Percentiles rank a stretch among this genome's conserved stretches.
Conservation (phyloP, 163 green algal species). For the Dunaliella salina region DNA sequence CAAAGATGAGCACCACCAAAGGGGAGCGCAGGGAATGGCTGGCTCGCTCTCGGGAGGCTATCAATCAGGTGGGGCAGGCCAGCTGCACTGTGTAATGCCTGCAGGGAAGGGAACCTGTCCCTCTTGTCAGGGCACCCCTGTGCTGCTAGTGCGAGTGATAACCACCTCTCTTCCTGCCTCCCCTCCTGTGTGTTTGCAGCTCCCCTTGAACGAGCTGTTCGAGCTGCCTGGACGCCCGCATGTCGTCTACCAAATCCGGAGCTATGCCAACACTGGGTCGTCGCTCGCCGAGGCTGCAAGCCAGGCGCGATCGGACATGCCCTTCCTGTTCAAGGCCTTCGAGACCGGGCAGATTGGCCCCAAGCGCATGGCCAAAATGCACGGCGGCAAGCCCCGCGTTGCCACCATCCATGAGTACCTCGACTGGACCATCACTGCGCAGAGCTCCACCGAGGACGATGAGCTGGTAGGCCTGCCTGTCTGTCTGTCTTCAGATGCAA, state of each 20-base stretch:
- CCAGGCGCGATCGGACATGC: constrained; percentile 58
- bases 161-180: too few species aligned
- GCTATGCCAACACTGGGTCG: constrained; percentile 13
- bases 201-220: constrained; percentile 50
- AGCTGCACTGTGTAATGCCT: too few species aligned
- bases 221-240: constrained; percentile 62
- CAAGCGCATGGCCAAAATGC: constrained; percentile 55
- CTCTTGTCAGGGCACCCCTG: too few species aligned
- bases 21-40: constrained; percentile 41
- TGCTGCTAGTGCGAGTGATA: too few species aligned
- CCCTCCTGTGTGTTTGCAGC: neutral
- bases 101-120: too few species aligned
- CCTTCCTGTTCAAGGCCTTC: constrained; percentile 91
- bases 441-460: constrained; percentile 53
- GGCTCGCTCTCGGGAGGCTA: constrained; percentile 25
- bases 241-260: constrained; percentile 55
- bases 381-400: constrained; percentile 63
- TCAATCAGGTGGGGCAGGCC: constrained; percentile 23
- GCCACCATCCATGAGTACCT: constrained; percentile 94
- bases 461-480: constrained; percentile 52
- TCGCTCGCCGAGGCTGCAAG: constrained; percentile 19
- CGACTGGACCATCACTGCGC: constrained; percentile 85
- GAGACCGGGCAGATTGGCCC: constrained; percentile 80
- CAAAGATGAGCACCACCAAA: constrained; percentile 16
- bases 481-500: neutral